These are phyloP conservation scores for Yamadazyma phyllophila DNA, from an alignment of 805 yeast species.

Conservation along the genomic window DNA sequence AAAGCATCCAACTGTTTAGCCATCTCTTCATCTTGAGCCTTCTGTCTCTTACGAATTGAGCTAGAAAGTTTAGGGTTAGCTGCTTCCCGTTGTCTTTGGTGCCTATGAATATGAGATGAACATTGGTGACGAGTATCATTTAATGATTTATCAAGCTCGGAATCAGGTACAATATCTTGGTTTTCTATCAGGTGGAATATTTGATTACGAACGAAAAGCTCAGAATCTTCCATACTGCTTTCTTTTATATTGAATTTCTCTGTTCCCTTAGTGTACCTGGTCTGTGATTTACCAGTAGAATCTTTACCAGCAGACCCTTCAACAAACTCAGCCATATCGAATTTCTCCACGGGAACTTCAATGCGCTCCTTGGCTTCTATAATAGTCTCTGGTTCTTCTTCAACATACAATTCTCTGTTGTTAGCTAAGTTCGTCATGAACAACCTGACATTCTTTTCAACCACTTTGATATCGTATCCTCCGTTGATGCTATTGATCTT, in stretches of 20 bases:
- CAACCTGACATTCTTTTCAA: slow-evolving; percentile 4
- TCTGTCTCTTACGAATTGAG: slow-evolving; percentile 23
- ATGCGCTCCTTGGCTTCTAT: slow-evolving; percentile 6
- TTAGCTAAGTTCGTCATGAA: slow-evolving; percentile 10
- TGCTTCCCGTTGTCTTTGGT: not conserved
- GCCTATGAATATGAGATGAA: too few relatives aligned
- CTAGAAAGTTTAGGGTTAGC: too few relatives aligned
- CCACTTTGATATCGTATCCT: not conserved
- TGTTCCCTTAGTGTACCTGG: slow-evolving; percentile 2
- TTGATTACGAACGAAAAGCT: slow-evolving; percentile 15
- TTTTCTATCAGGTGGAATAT: slow-evolving; percentile 11
- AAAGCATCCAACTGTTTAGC: slow-evolving; percentile 51
- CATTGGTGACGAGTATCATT: not conserved
- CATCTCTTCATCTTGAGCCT: slow-evolving; percentile 38
- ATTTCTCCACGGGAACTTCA: slow-evolving; percentile 16
- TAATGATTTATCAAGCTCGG: slow-evolving; percentile 15
- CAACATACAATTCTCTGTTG: slow-evolving; percentile 6
- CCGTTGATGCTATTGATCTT: not conserved
- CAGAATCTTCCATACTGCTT: slow-evolving; percentile 11
- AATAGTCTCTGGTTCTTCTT: slow-evolving; percentile 4
- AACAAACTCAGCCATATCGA: slow-evolving; percentile 20
- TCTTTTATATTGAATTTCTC: slow-evolving; percentile 10
- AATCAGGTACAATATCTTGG: slow-evolving; percentile 9
- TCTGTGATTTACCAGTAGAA: not conserved
- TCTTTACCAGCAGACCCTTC: too few relatives aligned